Base-by-base conservation (phyloP, 768 basidiomycete species). In the Coprinellus aureogranulatus region DNA sequence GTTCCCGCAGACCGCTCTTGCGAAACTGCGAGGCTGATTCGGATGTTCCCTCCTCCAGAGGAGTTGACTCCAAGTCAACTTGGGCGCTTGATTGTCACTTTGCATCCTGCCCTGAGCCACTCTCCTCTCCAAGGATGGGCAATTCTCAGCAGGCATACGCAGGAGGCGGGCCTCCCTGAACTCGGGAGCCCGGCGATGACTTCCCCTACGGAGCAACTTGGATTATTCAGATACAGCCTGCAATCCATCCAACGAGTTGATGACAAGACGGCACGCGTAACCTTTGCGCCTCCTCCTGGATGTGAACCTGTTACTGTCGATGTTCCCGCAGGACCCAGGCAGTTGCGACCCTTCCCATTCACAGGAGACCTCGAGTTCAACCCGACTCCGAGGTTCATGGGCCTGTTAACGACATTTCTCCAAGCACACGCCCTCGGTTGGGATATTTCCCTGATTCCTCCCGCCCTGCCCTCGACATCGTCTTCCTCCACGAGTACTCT, bases 401-500 rank as follows among this genome's bases (percentile, higher is more conserved):
- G 84, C 0, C 71, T 87, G 18, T 69, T 88, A 23, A 84, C 85
- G 2, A 77, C 75, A 59, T 77, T 86, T 60, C 59, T 87, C 37
- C 86, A 87, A 64, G 83, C 80, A 1, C 86, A 88, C 66, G 82
- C 82, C 0, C 69, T 87, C 4, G 82, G 82, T 0, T 86, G 82
- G 82, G 85, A 88, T 67, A 81, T 86, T 45, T 86, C 84, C 1
- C 70, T 84, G 57, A 73, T 87, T 9, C 86, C 86, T 4, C 84
- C 85, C 2, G 76, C 77, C 4, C 62, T 77, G 42, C 80, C 82
- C 1, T 83, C 84, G 2, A 85, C 85, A 0, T 82, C 86, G 0
- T 84, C 83, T n/a, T 77, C 78, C 18, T 87, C 83, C 44, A 85
- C 81, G 2, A 80, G 81, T 1, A 80, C 81, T 4, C 77, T 87